These are phyloP conservation scores for Psilocybe sp. DNA, from an alignment of 768 basidiomycete species.

Conservation along the genomic window DNA sequence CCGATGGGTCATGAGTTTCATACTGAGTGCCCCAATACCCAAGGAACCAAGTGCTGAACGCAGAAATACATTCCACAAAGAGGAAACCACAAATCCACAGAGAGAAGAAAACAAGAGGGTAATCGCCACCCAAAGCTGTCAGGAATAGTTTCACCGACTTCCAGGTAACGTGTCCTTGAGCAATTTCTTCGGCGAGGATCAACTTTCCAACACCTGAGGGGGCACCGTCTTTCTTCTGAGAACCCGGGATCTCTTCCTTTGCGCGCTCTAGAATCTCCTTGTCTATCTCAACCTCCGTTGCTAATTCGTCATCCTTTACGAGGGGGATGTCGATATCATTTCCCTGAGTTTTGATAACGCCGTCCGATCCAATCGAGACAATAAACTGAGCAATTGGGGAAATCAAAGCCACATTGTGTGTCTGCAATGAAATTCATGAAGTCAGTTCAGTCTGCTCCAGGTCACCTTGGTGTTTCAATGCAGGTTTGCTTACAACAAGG, in stretches of 20 bases:
- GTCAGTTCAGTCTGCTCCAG: neutral
- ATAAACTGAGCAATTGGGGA: conserved; percentile 46
- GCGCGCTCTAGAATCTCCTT: conserved; percentile 11
- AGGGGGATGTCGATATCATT: conserved; percentile 39
- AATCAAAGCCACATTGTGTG: conserved; percentile 1
- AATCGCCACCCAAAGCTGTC: conserved; percentile 27
- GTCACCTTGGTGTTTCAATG: too few relatives aligned
- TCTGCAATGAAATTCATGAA: neutral
- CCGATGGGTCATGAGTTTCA: conserved; percentile 24
- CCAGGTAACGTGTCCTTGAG: conserved; percentile 22
- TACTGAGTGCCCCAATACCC: conserved; percentile 45
- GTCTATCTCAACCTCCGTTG: conserved; percentile 25
- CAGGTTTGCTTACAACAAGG: neutral
- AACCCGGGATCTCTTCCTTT: conserved; percentile 18
- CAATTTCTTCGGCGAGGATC: conserved; percentile 58
- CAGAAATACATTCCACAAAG: conserved; percentile 19
- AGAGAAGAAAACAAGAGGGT: conserved; percentile 25
- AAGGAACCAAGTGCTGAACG: conserved; percentile 38
- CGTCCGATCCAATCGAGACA: conserved; percentile 49
- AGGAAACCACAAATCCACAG: conserved; percentile 20
- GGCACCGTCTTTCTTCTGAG: conserved; percentile 12
- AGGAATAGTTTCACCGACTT: conserved; percentile 32
- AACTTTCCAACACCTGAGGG: conserved; percentile 46
- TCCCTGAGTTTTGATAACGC: conserved; percentile 45
- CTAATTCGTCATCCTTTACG: conserved; percentile 32